Evolutionary conservation across 164 flowering plant species (phyloP).

Genomic region (Umbellularia californica): DNA sequence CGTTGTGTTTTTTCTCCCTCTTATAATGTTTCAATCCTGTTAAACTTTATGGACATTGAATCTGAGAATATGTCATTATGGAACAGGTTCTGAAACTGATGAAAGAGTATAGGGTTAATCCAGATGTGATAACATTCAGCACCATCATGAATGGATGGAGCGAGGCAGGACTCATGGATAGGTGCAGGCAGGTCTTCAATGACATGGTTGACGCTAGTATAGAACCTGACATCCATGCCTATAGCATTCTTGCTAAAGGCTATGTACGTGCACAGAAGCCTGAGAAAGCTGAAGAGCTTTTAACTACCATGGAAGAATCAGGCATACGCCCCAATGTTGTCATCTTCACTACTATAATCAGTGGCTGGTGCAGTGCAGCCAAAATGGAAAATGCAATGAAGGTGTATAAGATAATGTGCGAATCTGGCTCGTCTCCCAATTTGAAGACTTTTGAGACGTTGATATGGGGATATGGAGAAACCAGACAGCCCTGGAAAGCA

Average conservation of each 20-base stretch:
- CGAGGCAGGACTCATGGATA: conserved; percentile 73
- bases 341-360: conserved; percentile 81
- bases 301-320: conserved; percentile 43
- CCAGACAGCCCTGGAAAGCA: conserved; percentile 84
- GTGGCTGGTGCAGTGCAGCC: conserved; percentile 90
- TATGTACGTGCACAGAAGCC: conserved; percentile 81
- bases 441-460: conserved; percentile 83
- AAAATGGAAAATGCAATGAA: conserved; percentile 68
- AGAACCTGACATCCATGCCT: conserved; percentile 76
- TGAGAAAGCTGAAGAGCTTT: conserved; percentile 67
- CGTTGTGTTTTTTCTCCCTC: background rate
- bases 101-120: conserved; percentile 78
- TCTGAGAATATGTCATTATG: background rate
- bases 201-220: conserved; percentile 53
- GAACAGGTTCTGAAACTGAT: conserved; percentile 69
- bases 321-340: conserved; percentile 75
- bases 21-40: background rate
- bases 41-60: background rate
- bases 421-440: conserved; percentile 59
- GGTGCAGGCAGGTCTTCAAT: conserved; percentile 68
- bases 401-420: conserved; percentile 58
- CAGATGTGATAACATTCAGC: conserved; percentile 94
- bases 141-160: conserved; percentile 96
- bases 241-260: conserved; percentile 91
- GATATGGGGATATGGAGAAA: conserved; percentile 93